Conservation (phyloP, 345 rosid genomes). For the Nephelium lappaceum region DNA sequence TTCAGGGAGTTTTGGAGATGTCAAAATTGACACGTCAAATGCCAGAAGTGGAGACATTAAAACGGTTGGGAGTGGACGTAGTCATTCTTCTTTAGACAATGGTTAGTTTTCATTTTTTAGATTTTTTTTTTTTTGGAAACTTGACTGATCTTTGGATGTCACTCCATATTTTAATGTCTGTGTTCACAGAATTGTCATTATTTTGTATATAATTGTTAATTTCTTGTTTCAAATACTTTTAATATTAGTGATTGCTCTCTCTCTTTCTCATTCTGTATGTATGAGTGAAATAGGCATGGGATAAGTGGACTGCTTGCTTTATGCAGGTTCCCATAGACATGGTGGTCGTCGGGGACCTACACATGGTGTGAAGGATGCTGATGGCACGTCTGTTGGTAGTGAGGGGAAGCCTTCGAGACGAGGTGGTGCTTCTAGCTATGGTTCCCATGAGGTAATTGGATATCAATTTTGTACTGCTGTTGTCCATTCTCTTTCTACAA, state of each 20-base stretch:
- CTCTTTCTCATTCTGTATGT: not conserved
- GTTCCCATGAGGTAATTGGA: conserved; percentile 42
- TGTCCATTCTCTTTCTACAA: not conserved
- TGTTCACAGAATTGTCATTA: not conserved
- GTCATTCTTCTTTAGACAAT: conserved; percentile 42
- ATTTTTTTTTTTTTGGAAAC: not conserved
- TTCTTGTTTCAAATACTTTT: not conserved
- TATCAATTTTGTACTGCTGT: not conserved
- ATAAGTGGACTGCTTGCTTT: conserved; percentile 17
- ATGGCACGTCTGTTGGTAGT: conserved; percentile 30
- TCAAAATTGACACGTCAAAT: conserved; percentile 31
- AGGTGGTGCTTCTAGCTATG: conserved; percentile 40
- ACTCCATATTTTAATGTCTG: not conserved
- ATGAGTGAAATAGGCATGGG: conserved; percentile 1
- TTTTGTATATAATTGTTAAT: not conserved
- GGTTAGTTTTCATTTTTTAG: conserved; percentile 30
- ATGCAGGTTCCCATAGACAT: conserved; percentile 49
- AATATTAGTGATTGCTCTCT: not conserved
- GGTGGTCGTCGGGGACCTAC: conserved; percentile 43
- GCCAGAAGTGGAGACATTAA: conserved; percentile 35
- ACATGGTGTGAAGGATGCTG: conserved; percentile 41
- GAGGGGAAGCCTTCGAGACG: conserved; percentile 46
- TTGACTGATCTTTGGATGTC: not conserved
- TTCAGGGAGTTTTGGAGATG: conserved; percentile 35
- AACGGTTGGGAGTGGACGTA: conserved; percentile 34